These are phyloP conservation scores for Podaxis sp. DNA, from an alignment of 768 basidiomycete genomes.

Conservation along the genomic window DNA sequence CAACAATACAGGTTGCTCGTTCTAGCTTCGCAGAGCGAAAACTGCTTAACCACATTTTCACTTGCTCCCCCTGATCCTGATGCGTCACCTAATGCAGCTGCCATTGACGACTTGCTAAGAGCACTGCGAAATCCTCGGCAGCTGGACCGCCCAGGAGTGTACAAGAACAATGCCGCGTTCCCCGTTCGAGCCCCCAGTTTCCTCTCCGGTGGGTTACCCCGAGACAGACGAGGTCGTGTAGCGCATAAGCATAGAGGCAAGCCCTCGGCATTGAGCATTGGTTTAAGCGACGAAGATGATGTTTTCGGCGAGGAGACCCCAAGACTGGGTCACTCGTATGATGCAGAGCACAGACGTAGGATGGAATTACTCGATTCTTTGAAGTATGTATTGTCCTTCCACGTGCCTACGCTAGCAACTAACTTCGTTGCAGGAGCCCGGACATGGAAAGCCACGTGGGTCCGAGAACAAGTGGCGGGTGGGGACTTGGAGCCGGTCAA, in stretches of 20 bases:
- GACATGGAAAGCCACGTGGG: conserved; percentile 39
- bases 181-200: conserved; percentile 60
- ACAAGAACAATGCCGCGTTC: conserved; percentile 24
- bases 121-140: conserved; percentile 55
- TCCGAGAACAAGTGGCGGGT: conserved; percentile 61
- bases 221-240: conserved; percentile 78
- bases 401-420: neutral
- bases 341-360: conserved; percentile 35
- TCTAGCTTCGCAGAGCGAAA: conserved; percentile 68
- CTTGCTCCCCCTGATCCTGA: conserved; percentile 56
- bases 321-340: conserved; percentile 28
- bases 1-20: conserved; percentile 62
- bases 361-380: conserved; percentile 55
- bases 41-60: conserved; percentile 56
- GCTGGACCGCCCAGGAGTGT: conserved; percentile 31
- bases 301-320: conserved; percentile 56
- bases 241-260: conserved; percentile 48
- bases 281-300: conserved; percentile 38
- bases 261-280: conserved; percentile 31
- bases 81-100: conserved; percentile 64
- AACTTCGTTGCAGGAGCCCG: conserved; percentile 44
- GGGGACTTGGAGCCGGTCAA: conserved; percentile 68
- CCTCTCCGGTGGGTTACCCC: conserved; percentile 68
- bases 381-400: conserved; percentile 29
- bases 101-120: conserved; percentile 65